Base-by-base conservation (phyloP, 2,329 filamentous ascomycete genomes). In the Fusarium cyanostomum region DNA sequence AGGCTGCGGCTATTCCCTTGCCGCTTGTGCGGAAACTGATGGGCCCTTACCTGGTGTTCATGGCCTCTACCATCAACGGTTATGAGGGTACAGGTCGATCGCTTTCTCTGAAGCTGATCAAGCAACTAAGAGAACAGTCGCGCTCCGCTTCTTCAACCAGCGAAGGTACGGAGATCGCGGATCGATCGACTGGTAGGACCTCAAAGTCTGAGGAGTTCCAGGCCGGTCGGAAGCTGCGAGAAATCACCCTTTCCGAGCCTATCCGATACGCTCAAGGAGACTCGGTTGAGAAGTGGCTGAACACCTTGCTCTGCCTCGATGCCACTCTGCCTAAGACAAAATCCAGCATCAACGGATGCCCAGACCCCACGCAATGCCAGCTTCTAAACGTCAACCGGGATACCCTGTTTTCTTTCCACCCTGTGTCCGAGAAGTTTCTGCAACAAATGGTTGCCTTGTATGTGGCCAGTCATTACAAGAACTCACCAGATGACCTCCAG, bases 371-470 rank as follows among this genome's bases (percentile, higher is more conserved):
- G 8, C 87, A 95, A 75, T 99, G 95, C 76, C 90, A 99, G 78
- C 86, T 99, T 52, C 85, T 98, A 55, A 89, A 93, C 69, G 93
- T 99, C 71, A 99, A 98, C 79, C 90, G 95, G 53, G 95, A 99
- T 78, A 98, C 94, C 8, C 86, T 99, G 12, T 99, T 99, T 80
- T 98, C 94, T 11, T 99, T 96, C 82, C 95, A 99, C 72, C 92
- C 94, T 3, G 92, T 98, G 16, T 96, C 95, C 3, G 95, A 99
- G 76, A 95, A 94, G 73, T 98, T 99, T 79, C 80, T 99, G 52
- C 95, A 99, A 75, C 93, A 97, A 71, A 97, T 99, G 92, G 94
- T 99, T 78, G 93, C 94, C 1, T 85, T 99, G 3, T 99, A 98
- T 71, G 96, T 99, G 26, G 93, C 95, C 26, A 96, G 92, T 50